Base-by-base conservation (phyloP, 345 rosid species). In the Rhizophora apiculata region DNA sequence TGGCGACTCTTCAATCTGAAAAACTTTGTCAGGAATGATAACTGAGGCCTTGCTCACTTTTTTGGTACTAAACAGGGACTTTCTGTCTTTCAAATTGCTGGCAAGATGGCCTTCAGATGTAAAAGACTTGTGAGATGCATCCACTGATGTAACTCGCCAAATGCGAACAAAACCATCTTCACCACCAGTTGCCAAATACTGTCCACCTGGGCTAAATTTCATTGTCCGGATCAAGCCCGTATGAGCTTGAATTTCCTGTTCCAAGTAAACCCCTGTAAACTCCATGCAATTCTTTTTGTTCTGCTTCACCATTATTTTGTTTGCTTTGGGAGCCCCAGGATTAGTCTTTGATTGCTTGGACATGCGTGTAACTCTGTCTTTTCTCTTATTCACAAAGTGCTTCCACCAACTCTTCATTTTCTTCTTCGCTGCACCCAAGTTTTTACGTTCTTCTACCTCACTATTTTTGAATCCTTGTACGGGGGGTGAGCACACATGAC, bases 141-240 rank as follows among this genome's bases (percentile, higher is more conserved):
- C 83, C 3, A 73, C 72, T 8, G 85, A 68, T 24, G 79, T 79
- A 52, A 88, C 86, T 30, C n/a, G 66, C 99, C 97, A 94, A 68
- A 91, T 74, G 58, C 88, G 88, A 18, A 94, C 81, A 60, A 86
- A 68, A 8, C 96, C 92, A 76, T 91, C 99, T 75, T 85, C 91
- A 5, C 99, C 99, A 39, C 96, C 97, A 0, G 85, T 94, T 1
- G 96, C 97, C 74, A 94, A 76, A 61, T 69, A 91, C 64, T 72
- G 82, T 16, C 97, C 96, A 71, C 86, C 89, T n/a, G 96, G 87
- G 62, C 96, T 94, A 68, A 91, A 94, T 87, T 91, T 94, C 79
- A 94, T 80, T 13, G 85, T 48, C 87, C 86, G 81, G 74, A 91
- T 89, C 68, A 61, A 74, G 68, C 99, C 92, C 1, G 73, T 83